Evolutionary conservation across 169 alveolate genomes (phyloP), one percentile per base, ranked within the genome.

Genomic region (Plasmodium cynomolgi): DNA sequence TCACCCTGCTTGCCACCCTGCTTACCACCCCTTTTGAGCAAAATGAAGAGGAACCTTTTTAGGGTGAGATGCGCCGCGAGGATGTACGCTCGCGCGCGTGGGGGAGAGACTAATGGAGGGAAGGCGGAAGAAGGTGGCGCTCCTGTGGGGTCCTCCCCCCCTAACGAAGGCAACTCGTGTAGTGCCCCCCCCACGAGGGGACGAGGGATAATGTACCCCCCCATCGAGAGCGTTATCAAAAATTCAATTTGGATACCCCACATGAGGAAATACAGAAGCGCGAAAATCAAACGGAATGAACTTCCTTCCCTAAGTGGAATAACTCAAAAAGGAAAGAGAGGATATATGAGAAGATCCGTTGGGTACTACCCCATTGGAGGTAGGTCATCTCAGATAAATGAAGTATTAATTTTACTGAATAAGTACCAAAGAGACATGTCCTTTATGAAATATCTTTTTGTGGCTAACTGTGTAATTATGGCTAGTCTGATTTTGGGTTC

Each of bases 361-460:
- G 13, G 11, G 33, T 26, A 62, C 15, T 6, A 4, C 26, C 34
- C 37, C 26, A 62, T 20, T 62, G 33, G 75, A 62, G 0, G 15
- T 9, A 0, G 1, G 9, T 2, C 11, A 4, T 20, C 33, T 7
- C 15, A 62, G 33, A 62, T 62, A 6, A 62, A n/a, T 62, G 33
- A 62, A n/a, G 6, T 62, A 20, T 3, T 62, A 1, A 7, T 20
- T 20, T 6, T 62, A 4, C 4, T 62, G 33, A 6, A 62, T 3
- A 62, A 62, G 34, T 20, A 82, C 71, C 62, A 82, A 56, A 47
- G 50, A 47, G 62, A 33, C 4, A 26, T 74, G 37, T 47, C 37
- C 23, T 74, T 44, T 74, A 74, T 74, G 8, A 84, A 84, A 29
- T 84, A 50, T 50, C 9, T 33, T 11, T 74, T 84, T 74, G 6